A percentile compares a stretch with the other conserved stretches of the same genome.
Conservation (phyloP, 2,329 filamentous ascomycete genomes). For the Aureobasidium vineae region DNA sequence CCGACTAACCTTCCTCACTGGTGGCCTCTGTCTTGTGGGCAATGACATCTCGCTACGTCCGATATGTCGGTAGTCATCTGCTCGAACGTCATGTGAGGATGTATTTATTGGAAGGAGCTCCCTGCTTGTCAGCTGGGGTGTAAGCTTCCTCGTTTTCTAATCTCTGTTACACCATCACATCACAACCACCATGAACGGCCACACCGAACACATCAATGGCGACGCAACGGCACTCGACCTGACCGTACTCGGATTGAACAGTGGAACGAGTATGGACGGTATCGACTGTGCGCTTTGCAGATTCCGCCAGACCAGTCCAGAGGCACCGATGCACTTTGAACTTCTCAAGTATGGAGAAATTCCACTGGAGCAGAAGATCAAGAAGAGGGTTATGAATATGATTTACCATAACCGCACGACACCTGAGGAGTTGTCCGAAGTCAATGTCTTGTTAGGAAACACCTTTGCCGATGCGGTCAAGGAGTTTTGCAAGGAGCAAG, state of each 20-base stretch:
- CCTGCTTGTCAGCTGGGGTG: not conserved
- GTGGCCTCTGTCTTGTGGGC: not conserved
- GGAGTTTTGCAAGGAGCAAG: conserved; percentile 50
- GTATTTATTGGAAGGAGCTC: not conserved
- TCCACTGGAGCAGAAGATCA: conserved; percentile 54
- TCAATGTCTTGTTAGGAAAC: conserved; percentile 59
- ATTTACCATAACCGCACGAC: conserved; percentile 56
- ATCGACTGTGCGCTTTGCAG: conserved; percentile 60
- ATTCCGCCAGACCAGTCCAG: conserved; percentile 55
- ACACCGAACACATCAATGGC: conserved; percentile 11
- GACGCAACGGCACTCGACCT: conserved; percentile 45
- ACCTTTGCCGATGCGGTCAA: conserved; percentile 55
- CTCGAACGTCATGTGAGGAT: not conserved
- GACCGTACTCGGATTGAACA: conserved; percentile 56
- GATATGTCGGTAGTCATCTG: not conserved
- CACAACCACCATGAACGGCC: not conserved
- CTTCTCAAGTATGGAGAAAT: conserved; percentile 58
- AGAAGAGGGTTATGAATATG: conserved; percentile 57
- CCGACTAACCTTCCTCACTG: not conserved
- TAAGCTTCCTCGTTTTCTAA: not conserved
- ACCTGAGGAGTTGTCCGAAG: conserved; percentile 54
- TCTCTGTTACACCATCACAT: not conserved
- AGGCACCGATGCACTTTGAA: conserved; percentile 56
- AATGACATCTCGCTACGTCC: not conserved
- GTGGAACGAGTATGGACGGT: conserved; percentile 56